Evolutionary conservation across 495 filamentous ascomycete genomes (phyloP), one percentile per base, ranked within the genome.

Genomic region (Copromyces sp.): DNA sequence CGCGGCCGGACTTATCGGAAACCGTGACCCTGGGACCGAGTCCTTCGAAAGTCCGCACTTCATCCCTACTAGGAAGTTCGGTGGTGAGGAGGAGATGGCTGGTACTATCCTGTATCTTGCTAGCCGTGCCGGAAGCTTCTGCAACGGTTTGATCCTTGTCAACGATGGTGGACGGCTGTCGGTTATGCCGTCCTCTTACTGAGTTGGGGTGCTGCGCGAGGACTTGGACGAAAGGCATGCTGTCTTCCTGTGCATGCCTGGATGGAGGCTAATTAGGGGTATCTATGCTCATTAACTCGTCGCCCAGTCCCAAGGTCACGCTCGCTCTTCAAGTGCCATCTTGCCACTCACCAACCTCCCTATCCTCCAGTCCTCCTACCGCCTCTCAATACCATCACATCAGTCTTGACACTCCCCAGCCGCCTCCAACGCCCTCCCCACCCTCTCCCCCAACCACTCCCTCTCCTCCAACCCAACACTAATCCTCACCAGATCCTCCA

Each of bases 51-150:
- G 82, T 32, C 73, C 74, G 2, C 72, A 76, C 9, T 81, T 84
- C 70, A 84, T 90, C 45, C 89, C 90, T 1, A 77, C 86, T 4
- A 84, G 84, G 7, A 75, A 85, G 39, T 80, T 84, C 45, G 89
- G 89, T 4, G 80, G 78, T 0, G 81, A 85, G 4, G 86, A 90
- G 74, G 89, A 91, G 73, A 86, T 91, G 82, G 86, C 84, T 0
- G 89, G 87, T 8, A 74, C 77, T 0, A 79, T 89, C n/a, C 75
- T 90, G 69, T 90, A 86, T 74, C 78, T 91, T 32, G 81, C 86
- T 0, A 86, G 86, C 53, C 83, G 84, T 20, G 85, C 87, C 2
- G 89, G 90, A 2, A 82, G 83, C 0, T 92, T 86, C 77, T 84
- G 81, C 68, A 90, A 89, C 73, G 89, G 90, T 1, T 81, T 75